Evolutionary conservation across 2,329 filamentous ascomycete genomes (phyloP), one percentile per base, ranked within the genome.

Genomic region (Neopestalotiopsis sp.): DNA sequence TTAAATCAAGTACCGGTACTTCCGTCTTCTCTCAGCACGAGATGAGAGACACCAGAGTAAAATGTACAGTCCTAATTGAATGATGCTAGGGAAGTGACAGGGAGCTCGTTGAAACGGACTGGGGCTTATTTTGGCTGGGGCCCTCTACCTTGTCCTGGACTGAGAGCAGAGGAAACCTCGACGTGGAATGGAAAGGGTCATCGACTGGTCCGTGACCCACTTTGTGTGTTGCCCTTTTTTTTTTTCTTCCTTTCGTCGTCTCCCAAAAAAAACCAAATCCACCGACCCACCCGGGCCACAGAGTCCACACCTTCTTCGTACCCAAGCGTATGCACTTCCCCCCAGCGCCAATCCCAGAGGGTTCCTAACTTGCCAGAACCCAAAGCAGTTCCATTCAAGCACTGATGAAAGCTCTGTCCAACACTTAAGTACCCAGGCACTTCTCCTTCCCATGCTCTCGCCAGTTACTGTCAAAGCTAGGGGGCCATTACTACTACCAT

Each of bases 371-470:
- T 24, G 13, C 57, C n/a, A 59, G 57, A 4, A 30, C 49, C 49
- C 14, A 24, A 56, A 56, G 20, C n/a, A 59, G n/a, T 28, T 28
- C 14, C 34, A 30, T 34, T 28, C 59, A 62, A 38, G 59, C 59
- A 62, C 57, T 52, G 20, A 28, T 38, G 32, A 67, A 67, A 67
- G 65, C 65, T 70, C 49, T 69, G 63, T 28, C 68, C 70, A 67
- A 61, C 66, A 66, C 68, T 69, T 68, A 66, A 67, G 61, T 57
- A 59, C 61, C 67, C 67, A 59, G 28, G 28, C 52, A 57, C 63
- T 68, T 66, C 59, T 62, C 65, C 52, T 61, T 61, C 62, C 60
- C 57, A 61, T 40, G 34, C 62, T 45, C 40, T 42, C 62, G 24
- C 61, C 38, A 64, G 38, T 38, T 38, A 49, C 40, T 38, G 10